Base-by-base conservation (phyloP, 2,329 filamentous ascomycete genomes). In the Metarhizium brunneum region DNA sequence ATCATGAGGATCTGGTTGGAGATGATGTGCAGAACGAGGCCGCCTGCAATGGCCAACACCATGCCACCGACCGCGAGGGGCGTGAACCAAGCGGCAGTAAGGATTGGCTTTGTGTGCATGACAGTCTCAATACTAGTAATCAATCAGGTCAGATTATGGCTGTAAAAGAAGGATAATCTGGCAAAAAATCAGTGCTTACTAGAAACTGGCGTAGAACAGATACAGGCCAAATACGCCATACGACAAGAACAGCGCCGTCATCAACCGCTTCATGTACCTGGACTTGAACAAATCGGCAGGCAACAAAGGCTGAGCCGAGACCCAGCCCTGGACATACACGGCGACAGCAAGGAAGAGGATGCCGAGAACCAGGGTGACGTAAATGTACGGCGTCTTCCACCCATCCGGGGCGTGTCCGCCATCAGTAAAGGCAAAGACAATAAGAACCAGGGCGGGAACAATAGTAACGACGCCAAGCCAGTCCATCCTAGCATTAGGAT, bases 361-460 rank as follows among this genome's bases (percentile, higher is more conserved):
- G 0, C 88, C 88, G 1, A 87, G 43, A 3, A 84, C 71, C 50
- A 92, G 79, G 0, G 83, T 82, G 10, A 84, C 73, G 45, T 81
- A 80, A 42, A 92, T 84, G 60, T 90, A 90, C 1, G 86, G 85
- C 0, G 85, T 89, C n/a, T 69, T 73, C 87, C 88, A 92, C 2
- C 85, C 82, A 2, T 83, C 66, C 0, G 84, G 79, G 0, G 86
- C 86, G 66, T 89, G 83, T 0, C 84, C 80, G 7, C 84, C 85
- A 50, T 90, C 85, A 0, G 88, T 91, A 53, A 94, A 80, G 0
- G 88, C 86, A 62, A 85, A 92, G 0, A 90, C 85, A 59, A 90
- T 75, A 30, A 94, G 75, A 2, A 87, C 76, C 13, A 91, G 68
- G 0, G 85, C 88, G 0, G 78, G 76, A 0, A 88, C 76, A 16